Base-by-base conservation (phyloP, 2,329 filamentous ascomycete genomes). In the Trichoderma cornu-damae region DNA sequence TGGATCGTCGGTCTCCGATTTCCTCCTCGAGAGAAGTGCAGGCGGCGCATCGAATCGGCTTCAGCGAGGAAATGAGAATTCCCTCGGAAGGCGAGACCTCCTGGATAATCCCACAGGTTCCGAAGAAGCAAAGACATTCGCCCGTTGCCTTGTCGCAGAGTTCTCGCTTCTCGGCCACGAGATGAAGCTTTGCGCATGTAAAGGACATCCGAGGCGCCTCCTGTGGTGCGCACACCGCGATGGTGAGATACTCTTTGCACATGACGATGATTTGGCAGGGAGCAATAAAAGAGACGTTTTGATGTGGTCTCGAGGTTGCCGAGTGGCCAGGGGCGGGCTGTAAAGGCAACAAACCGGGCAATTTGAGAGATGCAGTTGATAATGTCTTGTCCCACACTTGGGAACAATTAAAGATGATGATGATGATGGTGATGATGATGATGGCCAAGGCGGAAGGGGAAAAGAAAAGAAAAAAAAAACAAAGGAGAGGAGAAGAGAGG, bases 101-200 rank as follows among this genome's bases (percentile, higher is more conserved):
- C 2, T 47, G 28, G 5, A 67, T 26, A 0, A 0, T 26, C 2
- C 67, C 66, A 3, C 67, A 69, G 1, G 64, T 66, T 0, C 65
- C 67, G 2, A 67, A 63, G 43, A 57, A 66, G 57, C 66, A 67
- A 6, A 61, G 28, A 5, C 66, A 66, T 1, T 16, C 5, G 0
- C 63, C 63, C 0, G 20, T 37, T 0, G 66, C 63, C 0, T 46
- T 11, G 3, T 47, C 26, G 12, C 67, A 69, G 2, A 63, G 12
- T 1, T 47, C 2, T 0, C 61, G 62, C 0, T 59, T 30, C 1
- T 47, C 18, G 0, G 64, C 65, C 1, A 68, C 34, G 14, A 68
- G 55, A 24, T 69, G 67, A 0, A 69, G 60, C 8, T 63, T 62
- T 1, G 60, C 64, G 11, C 67, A 69, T 11, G 58, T 62, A 26